These are phyloP conservation scores for Aspergillus quadrilineatus DNA, from an alignment of 2,329 filamentous ascomycete species.

Conservation along the genomic window DNA sequence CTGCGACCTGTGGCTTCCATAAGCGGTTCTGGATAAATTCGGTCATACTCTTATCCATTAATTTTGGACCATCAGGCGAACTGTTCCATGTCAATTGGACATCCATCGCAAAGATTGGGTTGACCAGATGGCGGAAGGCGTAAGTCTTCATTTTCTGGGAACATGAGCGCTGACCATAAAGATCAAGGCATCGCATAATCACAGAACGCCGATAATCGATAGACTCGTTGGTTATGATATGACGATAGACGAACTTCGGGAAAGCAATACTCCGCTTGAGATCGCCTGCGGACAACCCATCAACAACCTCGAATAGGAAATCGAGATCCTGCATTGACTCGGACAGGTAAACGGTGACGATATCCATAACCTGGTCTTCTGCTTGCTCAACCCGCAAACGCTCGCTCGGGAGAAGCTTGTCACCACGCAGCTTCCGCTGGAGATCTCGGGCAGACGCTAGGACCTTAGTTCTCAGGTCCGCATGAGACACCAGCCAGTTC, in stretches of 20 bases:
- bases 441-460: slow-evolving; percentile 71
- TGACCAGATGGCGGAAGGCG: slow-evolving; percentile 85
- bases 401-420: slow-evolving; percentile 68
- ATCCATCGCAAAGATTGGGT: slow-evolving; percentile 95
- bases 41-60: slow-evolving; percentile 84
- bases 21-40: slow-evolving; percentile 89
- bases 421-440: slow-evolving; percentile 68
- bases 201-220: slow-evolving; percentile 82
- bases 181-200: slow-evolving; percentile 80
- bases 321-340: slow-evolving; percentile 75
- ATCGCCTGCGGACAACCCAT: slow-evolving; percentile 78
- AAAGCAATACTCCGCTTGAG: slow-evolving; percentile 74
- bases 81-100: slow-evolving; percentile 76
- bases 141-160: slow-evolving; percentile 92
- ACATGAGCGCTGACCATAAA: slow-evolving; percentile 75
- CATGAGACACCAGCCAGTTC: slow-evolving; percentile 63
- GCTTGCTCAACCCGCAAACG: slow-evolving; percentile 86
- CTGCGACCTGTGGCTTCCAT: slow-evolving; percentile 85
- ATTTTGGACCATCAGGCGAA: slow-evolving; percentile 59
- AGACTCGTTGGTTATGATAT: slow-evolving; percentile 80
- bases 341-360: slow-evolving; percentile 77
- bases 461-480: slow-evolving; percentile 58
- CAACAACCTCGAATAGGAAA: slow-evolving; percentile 78
- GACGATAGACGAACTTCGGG: slow-evolving; percentile 77
- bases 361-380: slow-evolving; percentile 79